Conservation (phyloP, 148 eudicot genomes). For the Chenopodium berlandieri region DNA sequence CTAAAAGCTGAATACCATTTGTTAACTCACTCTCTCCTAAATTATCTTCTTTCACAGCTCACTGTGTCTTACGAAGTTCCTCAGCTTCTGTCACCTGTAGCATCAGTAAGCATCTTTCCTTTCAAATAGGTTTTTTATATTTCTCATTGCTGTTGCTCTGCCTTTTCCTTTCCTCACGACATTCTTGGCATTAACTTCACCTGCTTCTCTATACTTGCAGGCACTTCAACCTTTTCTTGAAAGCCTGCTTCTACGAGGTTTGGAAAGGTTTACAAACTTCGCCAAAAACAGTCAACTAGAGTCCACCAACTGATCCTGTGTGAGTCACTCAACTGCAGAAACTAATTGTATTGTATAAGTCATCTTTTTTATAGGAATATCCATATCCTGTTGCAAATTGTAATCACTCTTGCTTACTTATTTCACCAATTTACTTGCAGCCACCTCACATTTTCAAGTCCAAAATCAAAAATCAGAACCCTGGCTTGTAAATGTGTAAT, state of each 20-base stretch:
- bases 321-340: neutral
- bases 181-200: neutral
- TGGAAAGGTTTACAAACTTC: constrained; percentile 72
- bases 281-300: constrained; percentile 49
- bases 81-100: constrained; percentile 70
- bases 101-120: constrained; percentile 66
- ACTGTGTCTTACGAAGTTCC: constrained; percentile 97
- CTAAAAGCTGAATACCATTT: too few species aligned
- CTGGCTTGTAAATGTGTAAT: too few species aligned
- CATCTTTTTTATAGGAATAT: neutral
- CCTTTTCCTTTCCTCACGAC: neutral
- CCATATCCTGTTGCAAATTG: too few species aligned
- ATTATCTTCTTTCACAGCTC: constrained; percentile 52
- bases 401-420: neutral
- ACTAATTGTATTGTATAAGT: neutral
- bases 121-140: neutral
- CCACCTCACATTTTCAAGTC: neutral
- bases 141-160: neutral
- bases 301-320: constrained; percentile 22
- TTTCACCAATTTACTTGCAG: neutral
- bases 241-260: constrained; percentile 62
- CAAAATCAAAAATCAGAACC: neutral
- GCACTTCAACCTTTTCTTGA: constrained; percentile 85
- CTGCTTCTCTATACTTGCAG: constrained; percentile 34
- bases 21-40: neutral